Evolutionary conservation across 176 grass and related monocot species (phyloP).

Genomic region (Oryza coarctata): DNA sequence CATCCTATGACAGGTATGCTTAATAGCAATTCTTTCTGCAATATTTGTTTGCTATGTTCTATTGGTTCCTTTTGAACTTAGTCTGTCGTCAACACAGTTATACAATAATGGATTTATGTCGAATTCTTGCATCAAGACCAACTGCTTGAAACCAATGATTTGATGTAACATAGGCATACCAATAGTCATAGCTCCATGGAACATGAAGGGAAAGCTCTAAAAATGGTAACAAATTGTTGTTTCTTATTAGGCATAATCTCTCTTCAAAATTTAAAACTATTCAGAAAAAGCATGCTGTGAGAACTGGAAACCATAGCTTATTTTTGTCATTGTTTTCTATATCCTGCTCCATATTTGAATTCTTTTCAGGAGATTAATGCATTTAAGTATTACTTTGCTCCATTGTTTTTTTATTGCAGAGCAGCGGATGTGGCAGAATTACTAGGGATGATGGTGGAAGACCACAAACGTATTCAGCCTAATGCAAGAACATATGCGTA

Average conservation of each 20-base stretch:
- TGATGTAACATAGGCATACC: conserved; percentile 28
- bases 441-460: conserved; percentile 97
- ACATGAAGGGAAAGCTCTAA: conserved; percentile 1
- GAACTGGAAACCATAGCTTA: not conserved
- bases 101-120: conserved; percentile 21
- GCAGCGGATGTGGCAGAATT: conserved; percentile 80
- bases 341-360: not conserved
- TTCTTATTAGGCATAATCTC: conserved; percentile 5
- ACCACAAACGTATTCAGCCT: conserved; percentile 85
- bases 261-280: not conserved
- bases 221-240: not conserved
- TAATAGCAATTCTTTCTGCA: conserved; percentile 11
- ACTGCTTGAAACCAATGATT: not conserved
- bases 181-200: conserved; percentile 12
- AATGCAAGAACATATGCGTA: conserved; percentile 96
- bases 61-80: conserved; percentile 17
- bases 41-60: conserved; percentile 29
- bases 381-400: conserved; percentile 2
- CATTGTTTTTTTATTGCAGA: conserved; percentile 41
- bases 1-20: conserved; percentile 82
- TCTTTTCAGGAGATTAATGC: not conserved
- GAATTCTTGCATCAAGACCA: conserved; percentile 14
- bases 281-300: not conserved
- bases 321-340: not conserved
- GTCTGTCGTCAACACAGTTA: conserved; percentile 11